Percentiles rank a stretch among this genome's conserved stretches.
Evolutionary conservation across 192 early-diverging fungal species (phyloP).

Genomic region (Coemansia sp.): DNA sequence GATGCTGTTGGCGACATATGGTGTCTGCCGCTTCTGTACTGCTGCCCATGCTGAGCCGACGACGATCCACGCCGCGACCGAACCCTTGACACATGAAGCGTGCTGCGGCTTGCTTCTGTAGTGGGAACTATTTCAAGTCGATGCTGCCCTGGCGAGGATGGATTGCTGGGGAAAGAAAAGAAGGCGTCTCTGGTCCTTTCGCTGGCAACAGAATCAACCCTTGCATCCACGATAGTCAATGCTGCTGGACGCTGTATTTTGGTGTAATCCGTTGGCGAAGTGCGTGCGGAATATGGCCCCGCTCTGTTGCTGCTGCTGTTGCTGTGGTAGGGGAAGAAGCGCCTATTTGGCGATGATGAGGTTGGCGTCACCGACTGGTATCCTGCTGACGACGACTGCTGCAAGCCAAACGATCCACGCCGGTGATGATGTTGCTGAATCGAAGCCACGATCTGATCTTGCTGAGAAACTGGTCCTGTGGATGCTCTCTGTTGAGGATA

Average conservation of each 20-base stretch:
- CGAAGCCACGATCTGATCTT: background rate
- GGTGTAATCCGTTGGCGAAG: background rate
- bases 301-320: background rate
- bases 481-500: background rate
- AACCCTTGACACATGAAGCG: background rate
- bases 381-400: background rate
- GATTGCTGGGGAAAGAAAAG: background rate
- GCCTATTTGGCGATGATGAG: background rate
- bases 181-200: background rate
- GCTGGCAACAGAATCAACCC: background rate
- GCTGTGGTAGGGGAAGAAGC: background rate
- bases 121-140: background rate
- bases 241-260: background rate
- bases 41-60: background rate
- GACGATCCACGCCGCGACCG: conserved; percentile 1
- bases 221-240: background rate
- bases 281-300: conserved; percentile 1
- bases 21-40: background rate
- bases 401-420: background rate
- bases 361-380: conserved; percentile 1
- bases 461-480: background rate
- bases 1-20: background rate
- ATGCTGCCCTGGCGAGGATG: background rate
- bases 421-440: conserved; percentile 4
- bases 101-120: background rate